A percentile compares a stretch with the other conserved stretches of the same genome.
Evolutionary conservation across 2,329 filamentous ascomycete genomes (phyloP).

Genomic region (Aspergillus ochraceoroseus): DNA sequence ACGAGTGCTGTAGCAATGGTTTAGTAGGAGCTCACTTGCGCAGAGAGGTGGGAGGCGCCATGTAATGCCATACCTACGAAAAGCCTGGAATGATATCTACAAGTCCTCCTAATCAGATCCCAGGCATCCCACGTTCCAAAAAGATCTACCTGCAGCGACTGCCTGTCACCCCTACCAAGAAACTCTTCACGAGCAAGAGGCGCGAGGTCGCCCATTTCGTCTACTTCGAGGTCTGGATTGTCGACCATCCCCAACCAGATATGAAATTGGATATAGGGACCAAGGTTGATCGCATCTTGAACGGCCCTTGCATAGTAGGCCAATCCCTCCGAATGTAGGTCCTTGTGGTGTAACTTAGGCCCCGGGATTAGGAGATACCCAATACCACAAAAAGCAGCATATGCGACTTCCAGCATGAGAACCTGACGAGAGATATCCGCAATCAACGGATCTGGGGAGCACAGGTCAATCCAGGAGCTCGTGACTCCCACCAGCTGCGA

Average conservation of each 20-base stretch:
- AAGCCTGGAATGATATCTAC: conserved; percentile 76
- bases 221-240: conserved; percentile 54
- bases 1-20: conserved; percentile 47
- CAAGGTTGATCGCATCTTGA: conserved; percentile 70
- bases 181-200: conserved; percentile 43
- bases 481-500: conserved; percentile 70
- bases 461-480: conserved; percentile 91
- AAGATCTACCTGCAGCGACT: conserved; percentile 56
- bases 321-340: conserved; percentile 47
- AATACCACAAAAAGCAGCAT: conserved; percentile 91
- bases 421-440: conserved; percentile 84
- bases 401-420: conserved; percentile 83
- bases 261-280: conserved; percentile 71
- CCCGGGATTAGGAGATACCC: conserved; percentile 77
- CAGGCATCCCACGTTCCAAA: conserved; percentile 90
- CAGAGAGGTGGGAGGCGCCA: not conserved
- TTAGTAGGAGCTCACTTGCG: conserved; percentile 16
- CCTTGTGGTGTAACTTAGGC: conserved; percentile 61
- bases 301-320: conserved; percentile 79
- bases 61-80: conserved; percentile 66
- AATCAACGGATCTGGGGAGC: conserved; percentile 74
- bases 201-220: conserved; percentile 44
- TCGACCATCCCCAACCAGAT: conserved; percentile 81
- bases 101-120: conserved; percentile 79
- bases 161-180: conserved; percentile 29